Conservation (phyloP, 2,329 filamentous ascomycete genomes). For the Curvularia hawaiiensis region DNA sequence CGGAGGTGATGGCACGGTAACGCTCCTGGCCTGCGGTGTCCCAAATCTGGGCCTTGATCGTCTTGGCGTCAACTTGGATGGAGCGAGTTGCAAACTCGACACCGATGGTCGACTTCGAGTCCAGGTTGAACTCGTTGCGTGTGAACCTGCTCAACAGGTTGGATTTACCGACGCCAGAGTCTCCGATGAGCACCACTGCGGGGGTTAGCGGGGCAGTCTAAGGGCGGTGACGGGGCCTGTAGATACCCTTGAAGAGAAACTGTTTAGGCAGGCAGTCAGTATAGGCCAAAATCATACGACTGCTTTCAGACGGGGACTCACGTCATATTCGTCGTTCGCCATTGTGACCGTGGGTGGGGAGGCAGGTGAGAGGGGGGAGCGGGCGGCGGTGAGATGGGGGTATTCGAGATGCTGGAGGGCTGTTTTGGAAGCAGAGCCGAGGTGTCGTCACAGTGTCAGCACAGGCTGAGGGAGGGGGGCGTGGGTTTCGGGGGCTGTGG, state of each 20-base stretch:
- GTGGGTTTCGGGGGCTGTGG: constrained; percentile 7
- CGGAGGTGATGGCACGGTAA: constrained; percentile 98
- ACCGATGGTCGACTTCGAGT: constrained; percentile 99
- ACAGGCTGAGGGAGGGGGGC: constrained; percentile 3
- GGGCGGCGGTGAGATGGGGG: constrained; percentile 6
- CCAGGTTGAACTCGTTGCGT: constrained; percentile 99
- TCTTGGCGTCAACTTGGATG: constrained; percentile 99
- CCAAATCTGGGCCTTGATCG: constrained; percentile 99
- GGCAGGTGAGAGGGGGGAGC: constrained; percentile 15
- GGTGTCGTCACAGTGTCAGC: constrained; percentile 2
- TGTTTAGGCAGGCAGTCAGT: constrained; percentile 51
- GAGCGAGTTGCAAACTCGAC: constrained; percentile 99
- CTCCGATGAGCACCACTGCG: constrained; percentile 95
- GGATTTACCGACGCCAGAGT: constrained; percentile 99
- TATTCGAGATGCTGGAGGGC: not conserved
- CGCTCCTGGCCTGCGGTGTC: constrained; percentile 98
- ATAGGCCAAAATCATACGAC: constrained; percentile 23
- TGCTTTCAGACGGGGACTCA: constrained; percentile 58
- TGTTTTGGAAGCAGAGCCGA: not conserved
- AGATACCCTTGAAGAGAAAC: constrained; percentile 98
- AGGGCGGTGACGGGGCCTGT: constrained; percentile 1
- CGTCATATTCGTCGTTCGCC: constrained; percentile 99
- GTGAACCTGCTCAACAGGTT: constrained; percentile 99
- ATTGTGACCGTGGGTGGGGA: constrained; percentile 59
- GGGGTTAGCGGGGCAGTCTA: constrained; percentile 36